These are phyloP conservation scores for Malus orientalis DNA, from an alignment of 306 rosid species.

Conservation along the genomic window DNA sequence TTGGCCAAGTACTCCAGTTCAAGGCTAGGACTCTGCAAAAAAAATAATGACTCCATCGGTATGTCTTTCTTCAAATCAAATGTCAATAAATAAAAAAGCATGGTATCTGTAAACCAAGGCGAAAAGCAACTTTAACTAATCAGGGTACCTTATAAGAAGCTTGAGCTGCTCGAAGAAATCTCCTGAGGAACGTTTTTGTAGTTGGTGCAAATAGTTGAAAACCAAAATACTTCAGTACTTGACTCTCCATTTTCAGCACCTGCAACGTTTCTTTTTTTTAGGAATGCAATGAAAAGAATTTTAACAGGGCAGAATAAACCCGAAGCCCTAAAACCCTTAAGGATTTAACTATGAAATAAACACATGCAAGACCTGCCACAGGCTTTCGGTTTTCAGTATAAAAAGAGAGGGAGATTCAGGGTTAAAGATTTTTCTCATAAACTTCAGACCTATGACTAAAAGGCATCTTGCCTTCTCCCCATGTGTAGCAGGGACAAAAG, in stretches of 20 bases:
- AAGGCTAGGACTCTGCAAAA: constrained; percentile 55
- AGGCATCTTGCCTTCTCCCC: background rate
- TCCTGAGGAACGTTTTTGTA: constrained; percentile 64
- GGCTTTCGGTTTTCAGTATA: background rate
- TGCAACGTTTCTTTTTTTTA: constrained; percentile 22
- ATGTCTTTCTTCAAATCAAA: background rate
- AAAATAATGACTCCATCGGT: constrained; percentile 7
- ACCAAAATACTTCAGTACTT: constrained; percentile 34
- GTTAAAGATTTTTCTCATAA: background rate
- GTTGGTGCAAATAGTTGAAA: constrained; percentile 63
- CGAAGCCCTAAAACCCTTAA: background rate
- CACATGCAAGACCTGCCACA: background rate
- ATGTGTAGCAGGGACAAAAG: background rate
- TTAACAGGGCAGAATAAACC: constrained; percentile 6
- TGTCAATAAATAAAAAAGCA: constrained; percentile 1
- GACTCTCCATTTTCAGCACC: constrained; percentile 63
- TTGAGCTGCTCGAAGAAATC: constrained; percentile 90
- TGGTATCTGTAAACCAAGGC: constrained; percentile 16
- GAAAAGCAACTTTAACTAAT: constrained; percentile 10
- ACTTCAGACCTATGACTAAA: background rate
- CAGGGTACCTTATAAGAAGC: constrained; percentile 63
- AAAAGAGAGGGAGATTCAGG: background rate
- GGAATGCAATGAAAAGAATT: constrained; percentile 11
- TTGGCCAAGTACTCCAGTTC: constrained; percentile 86
- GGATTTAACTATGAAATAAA: background rate